Conservation (phyloP, 176 grass and related monocot genomes). For the Rhynchospora tenuis region DNA sequence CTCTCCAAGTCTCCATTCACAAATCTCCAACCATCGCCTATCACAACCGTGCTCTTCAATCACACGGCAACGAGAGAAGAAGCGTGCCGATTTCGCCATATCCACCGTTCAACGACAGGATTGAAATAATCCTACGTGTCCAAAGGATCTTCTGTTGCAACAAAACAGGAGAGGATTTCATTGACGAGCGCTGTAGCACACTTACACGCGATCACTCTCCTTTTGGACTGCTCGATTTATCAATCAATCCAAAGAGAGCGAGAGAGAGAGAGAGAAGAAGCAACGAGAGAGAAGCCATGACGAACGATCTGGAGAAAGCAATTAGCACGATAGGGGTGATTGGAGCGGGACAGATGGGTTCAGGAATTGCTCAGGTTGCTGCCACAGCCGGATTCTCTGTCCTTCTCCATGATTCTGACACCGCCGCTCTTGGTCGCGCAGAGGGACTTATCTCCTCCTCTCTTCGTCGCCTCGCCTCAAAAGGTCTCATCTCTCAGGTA, state of each 20-base stretch:
- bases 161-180: not conserved
- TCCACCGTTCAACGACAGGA: not conserved
- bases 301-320: conserved; percentile 2
- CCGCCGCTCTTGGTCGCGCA: conserved; percentile 49
- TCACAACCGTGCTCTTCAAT: not conserved
- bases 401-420: conserved; percentile 62
- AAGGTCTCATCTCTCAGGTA: conserved; percentile 69
- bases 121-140: too few relatives aligned
- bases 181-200: too few relatives aligned
- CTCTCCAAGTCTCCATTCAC: too few relatives aligned
- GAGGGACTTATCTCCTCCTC: conserved; percentile 54
- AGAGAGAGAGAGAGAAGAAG: not conserved
- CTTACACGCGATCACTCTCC: not conserved
- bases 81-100: not conserved
- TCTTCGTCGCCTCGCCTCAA: conserved; percentile 54
- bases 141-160: too few relatives aligned
- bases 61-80: not conserved
- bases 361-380: conserved; percentile 84
- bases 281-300: conserved; percentile 28
- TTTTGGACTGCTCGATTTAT: not conserved
- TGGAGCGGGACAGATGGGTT: conserved; percentile 92
- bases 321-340: conserved; percentile 56
- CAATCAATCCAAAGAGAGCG: not conserved
- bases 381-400: conserved; percentile 52
- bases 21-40: not conserved